Evolutionary conservation across 1,139 yeast genomes (phyloP).

Genomic region (Wickerhamomyces sp.): DNA sequence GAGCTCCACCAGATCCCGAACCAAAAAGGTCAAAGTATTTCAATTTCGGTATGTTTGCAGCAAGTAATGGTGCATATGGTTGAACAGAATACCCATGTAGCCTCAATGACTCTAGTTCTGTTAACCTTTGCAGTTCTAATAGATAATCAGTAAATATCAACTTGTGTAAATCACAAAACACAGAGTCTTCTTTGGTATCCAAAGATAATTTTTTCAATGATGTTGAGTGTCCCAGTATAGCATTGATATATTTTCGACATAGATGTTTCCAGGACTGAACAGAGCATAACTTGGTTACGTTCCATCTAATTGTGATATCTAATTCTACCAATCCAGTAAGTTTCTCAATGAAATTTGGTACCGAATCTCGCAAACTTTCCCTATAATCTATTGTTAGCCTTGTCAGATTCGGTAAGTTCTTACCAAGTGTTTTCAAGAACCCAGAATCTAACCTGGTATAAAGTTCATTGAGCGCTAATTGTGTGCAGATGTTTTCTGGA

Average conservation of each 20-base stretch:
- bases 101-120: constrained; percentile 32
- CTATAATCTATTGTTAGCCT: constrained; percentile 40
- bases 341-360: constrained; percentile 33
- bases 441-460: constrained; percentile 25
- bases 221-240: constrained; percentile 27
- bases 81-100: constrained; percentile 36
- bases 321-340: constrained; percentile 31
- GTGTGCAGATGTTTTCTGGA: constrained; percentile 5
- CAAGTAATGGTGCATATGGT: constrained; percentile 26
- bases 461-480: constrained; percentile 11
- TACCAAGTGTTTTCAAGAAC: constrained; percentile 30
- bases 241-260: constrained; percentile 29
- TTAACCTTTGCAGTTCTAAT: constrained; percentile 22
- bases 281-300: constrained; percentile 31
- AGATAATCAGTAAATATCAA: constrained; percentile 25
- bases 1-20: constrained; percentile 47
- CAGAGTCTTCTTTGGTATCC: constrained; percentile 36
- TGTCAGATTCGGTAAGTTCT: constrained; percentile 26
- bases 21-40: constrained; percentile 45
- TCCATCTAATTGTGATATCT: constrained; percentile 41
- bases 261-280: constrained; percentile 25
- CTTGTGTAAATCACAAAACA: constrained; percentile 28
- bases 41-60: constrained; percentile 29
- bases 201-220: constrained; percentile 37
- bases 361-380: constrained; percentile 39